Evolutionary conservation across 1,284 basidiomycete genomes (phyloP).

Genomic region (Ceratobasidium sp.): DNA sequence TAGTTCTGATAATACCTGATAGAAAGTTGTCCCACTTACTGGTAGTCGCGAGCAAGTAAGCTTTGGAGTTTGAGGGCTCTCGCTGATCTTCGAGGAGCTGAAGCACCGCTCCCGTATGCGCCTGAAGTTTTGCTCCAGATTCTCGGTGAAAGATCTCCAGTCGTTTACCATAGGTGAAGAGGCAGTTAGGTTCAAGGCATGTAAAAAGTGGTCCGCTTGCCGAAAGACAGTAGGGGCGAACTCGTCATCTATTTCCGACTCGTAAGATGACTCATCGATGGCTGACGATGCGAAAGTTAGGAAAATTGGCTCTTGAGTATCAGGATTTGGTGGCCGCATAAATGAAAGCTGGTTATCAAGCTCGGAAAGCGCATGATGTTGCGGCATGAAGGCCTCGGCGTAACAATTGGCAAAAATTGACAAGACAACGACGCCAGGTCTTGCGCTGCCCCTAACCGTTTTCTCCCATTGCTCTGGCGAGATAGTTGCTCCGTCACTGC

Average conservation of each 20-base stretch:
- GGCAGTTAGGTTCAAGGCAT: neutral
- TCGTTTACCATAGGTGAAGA: neutral
- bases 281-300: conserved; percentile 18
- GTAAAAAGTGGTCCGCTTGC: conserved; percentile 23
- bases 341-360: neutral
- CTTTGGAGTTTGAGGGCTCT: conserved; percentile 8
- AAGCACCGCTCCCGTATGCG: neutral
- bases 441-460: neutral
- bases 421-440: conserved; percentile 12
- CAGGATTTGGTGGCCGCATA: neutral
- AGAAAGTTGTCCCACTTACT: neutral
- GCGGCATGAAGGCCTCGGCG: conserved; percentile 15
- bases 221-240: neutral
- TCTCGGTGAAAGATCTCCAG: neutral
- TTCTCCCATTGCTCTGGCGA: neutral
- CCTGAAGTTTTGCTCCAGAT: neutral
- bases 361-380: neutral
- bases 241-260: neutral
- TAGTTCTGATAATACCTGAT: no score
- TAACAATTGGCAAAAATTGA: conserved; percentile 32
- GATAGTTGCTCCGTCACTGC: neutral
- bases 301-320: conserved; percentile 10
- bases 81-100: neutral
- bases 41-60: neutral
- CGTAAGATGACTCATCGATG: neutral